A percentile compares a stretch with the other conserved stretches of the same genome.
These are phyloP conservation scores for Triticum dicoccoides DNA, from an alignment of 176 grass and related monocot genomes.

Conservation along the genomic window DNA sequence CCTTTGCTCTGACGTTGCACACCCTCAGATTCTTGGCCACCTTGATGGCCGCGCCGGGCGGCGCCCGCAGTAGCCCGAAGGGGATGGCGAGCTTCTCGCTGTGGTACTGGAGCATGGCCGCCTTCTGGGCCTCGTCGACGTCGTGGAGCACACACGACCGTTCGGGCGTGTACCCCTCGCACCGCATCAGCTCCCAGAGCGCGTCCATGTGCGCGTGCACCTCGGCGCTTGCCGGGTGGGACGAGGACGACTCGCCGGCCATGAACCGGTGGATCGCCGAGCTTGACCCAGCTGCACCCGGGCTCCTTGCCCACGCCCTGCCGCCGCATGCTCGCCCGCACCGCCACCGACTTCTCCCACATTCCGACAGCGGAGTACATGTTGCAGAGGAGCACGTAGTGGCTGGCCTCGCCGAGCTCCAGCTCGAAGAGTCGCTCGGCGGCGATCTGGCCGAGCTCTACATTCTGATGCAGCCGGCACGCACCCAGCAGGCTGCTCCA, in stretches of 20 bases:
- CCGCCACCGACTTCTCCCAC: slow-evolving; percentile 55
- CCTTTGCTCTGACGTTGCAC: slow-evolving; percentile 45
- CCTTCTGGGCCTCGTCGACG: slow-evolving; percentile 66
- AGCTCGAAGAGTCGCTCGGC: slow-evolving; percentile 63
- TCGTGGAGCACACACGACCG: slow-evolving; percentile 78
- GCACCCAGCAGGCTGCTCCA: too few relatives aligned
- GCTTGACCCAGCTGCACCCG: slow-evolving; percentile 19
- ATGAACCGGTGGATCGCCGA: too few relatives aligned
- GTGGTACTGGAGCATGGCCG: slow-evolving; percentile 58
- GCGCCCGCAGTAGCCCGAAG: slow-evolving; percentile 61
- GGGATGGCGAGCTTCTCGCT: slow-evolving; percentile 93
- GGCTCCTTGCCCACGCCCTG: slow-evolving; percentile 64
- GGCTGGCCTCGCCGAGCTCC: slow-evolving; percentile 71
- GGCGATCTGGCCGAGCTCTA: slow-evolving; percentile 52
- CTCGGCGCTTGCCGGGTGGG: slow-evolving; percentile 56
- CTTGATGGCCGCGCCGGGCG: slow-evolving; percentile 55
- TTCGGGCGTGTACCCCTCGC: slow-evolving; percentile 67
- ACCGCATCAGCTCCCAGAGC: slow-evolving; percentile 72
- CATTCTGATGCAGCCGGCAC: slow-evolving; percentile 47
- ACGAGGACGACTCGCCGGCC: slow-evolving; percentile 36
- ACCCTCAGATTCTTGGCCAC: slow-evolving; percentile 94
- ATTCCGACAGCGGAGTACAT: slow-evolving; percentile 65
- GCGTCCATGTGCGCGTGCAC: slow-evolving; percentile 60
- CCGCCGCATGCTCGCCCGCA: slow-evolving; percentile 55
- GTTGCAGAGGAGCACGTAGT: slow-evolving; percentile 88